Evolutionary conservation across 768 basidiomycete genomes (phyloP), one percentile per base, ranked within the genome.

Genomic region (Lactarius evosmus): DNA sequence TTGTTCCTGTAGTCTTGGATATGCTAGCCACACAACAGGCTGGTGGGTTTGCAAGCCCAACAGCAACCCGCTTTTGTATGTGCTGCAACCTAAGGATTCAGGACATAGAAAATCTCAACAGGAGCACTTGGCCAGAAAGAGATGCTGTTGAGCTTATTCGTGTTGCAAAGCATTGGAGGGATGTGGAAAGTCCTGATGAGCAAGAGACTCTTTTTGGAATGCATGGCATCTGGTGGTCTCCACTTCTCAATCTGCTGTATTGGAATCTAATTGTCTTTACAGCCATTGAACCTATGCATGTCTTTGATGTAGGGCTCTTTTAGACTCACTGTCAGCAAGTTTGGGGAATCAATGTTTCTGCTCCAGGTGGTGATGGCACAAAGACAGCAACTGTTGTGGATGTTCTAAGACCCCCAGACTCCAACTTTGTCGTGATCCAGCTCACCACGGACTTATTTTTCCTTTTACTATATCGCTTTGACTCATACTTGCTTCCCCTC

Each of bases 221-320:
- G 2, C 34, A 34, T 11, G 34, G 34, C 34, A 34, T 34, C 4
- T 5, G 34, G 32, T 33, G 32, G 32, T 33, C 32, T 8, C 32
- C 8, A 8, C 32, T 33, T 33, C 32, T 33, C 8, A 4, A 8
- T 4, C 19, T 56, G 5, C 53, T 34, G 22, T 55, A 55, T 55
- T 55, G 53, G 53, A 55, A 55, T 32, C 53, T 22, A 19, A 33
- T 55, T 12, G n/a, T 34, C 19, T 55, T 55, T 25, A n/a, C n/a
- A n/a, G n/a, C n/a, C n/a, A n/a, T n/a, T n/a, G n/a, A n/a, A n/a
- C n/a, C n/a, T n/a, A n/a, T 55, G 33, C 54, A 55, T 19, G 22
- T 55, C 33, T 56, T 56, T n/a, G 36, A 56, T 34, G 22, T 12
- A 25, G 22, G 36, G 25, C 14, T 36, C 12, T 36, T 36, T 14